phyloP scores from a whole-genome alignment of 2,329 filamentous ascomycete genomes.

The Epichloe amarillans region DNA sequence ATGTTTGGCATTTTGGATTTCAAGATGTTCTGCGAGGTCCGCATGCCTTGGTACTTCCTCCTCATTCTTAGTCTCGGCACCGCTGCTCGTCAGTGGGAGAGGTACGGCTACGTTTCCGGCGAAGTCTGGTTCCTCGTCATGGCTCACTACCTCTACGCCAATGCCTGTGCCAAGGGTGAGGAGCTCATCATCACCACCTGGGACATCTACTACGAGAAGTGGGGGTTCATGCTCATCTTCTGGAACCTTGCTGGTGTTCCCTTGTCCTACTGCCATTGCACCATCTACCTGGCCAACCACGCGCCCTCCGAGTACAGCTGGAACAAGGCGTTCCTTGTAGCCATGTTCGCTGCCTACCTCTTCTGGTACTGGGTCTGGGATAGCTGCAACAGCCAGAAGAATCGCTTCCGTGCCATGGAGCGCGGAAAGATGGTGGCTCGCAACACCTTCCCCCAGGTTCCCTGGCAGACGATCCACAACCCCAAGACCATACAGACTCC shows the following conservation, averaged over 20 bases:
- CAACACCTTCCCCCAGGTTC: slow-evolving; percentile 84
- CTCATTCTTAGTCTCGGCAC: slow-evolving; percentile 65
- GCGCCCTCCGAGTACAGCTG: slow-evolving; percentile 63
- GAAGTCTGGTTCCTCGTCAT: slow-evolving; percentile 75
- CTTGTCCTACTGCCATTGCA: slow-evolving; percentile 86
- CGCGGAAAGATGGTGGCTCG: slow-evolving; percentile 56
- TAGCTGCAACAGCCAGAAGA: slow-evolving; percentile 86
- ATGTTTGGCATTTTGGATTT: slow-evolving; percentile 79
- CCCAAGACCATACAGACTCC: slow-evolving; percentile 63
- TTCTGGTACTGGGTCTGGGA: slow-evolving; percentile 89
- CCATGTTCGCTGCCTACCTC: slow-evolving; percentile 59
- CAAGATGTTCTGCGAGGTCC: slow-evolving; percentile 94
- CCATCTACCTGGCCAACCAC: slow-evolving; percentile 77
- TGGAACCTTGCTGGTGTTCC: slow-evolving; percentile 92
- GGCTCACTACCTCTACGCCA: slow-evolving; percentile 85
- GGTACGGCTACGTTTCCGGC: slow-evolving; percentile 73
- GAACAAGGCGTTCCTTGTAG: slow-evolving; percentile 53
- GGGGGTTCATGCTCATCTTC: slow-evolving; percentile 96
- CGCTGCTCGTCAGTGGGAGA: slow-evolving; percentile 70
- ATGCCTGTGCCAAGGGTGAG: slow-evolving; percentile 84
- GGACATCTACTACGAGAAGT: slow-evolving; percentile 96
- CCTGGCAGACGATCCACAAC: slow-evolving; percentile 72
- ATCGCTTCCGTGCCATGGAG: slow-evolving; percentile 73
- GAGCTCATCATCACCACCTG: slow-evolving; percentile 83
- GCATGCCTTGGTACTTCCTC: slow-evolving; percentile 83